Base-by-base conservation (phyloP, 768 basidiomycete genomes). In the Tricholoma sp. region DNA sequence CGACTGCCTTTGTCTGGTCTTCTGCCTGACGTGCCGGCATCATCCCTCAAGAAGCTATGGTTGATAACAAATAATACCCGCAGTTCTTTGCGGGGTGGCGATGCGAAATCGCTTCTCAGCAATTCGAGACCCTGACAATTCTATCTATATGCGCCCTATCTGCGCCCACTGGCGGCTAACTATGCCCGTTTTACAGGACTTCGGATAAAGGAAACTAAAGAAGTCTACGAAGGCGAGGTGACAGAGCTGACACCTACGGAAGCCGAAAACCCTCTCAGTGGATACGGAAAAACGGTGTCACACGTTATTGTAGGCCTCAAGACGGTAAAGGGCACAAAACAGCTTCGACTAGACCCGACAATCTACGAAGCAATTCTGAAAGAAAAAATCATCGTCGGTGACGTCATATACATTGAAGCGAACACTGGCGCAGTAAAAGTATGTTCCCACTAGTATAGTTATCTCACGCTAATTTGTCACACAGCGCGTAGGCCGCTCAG, bases 221-320 rank as follows among this genome's bases (percentile, higher is more conserved):
- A 97, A 67, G 94, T 98, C 6, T 98, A 95, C 72, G 96, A 98
- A 71, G 96, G 97, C 58, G 96, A 99, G 74, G 91, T 99, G 16
- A 98, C 96, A 8, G 96, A 98, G 67, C 75, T 98, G 59, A 97
- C 96, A 3, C 97, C 97, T 2, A 85, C 92, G 19, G 97, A 98
- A 74, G 83, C 96, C 12, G 96, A 98, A 72, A 98, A 98, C 73
- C 97, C 97, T 24, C 79, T 98, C 46, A 94, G 90, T 54, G 95
- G 96, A 41, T 98, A 98, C 70, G 97, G 97, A 59, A 99, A 98
- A 76, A 98, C 96, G 2, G 91, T 98, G 53, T 94, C 94, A n/a
- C 95, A 98, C 72, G 96, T 98, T 67, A 79, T 98, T 56, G 88
- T 98, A 49, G 94, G 94, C 11, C 83, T 99, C 60, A 98, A 98